A percentile compares a stretch with the other conserved stretches of the same genome.
These are phyloP conservation scores for Rossbeevera mucosa DNA, from an alignment of 768 basidiomycete species.

Conservation along the genomic window DNA sequence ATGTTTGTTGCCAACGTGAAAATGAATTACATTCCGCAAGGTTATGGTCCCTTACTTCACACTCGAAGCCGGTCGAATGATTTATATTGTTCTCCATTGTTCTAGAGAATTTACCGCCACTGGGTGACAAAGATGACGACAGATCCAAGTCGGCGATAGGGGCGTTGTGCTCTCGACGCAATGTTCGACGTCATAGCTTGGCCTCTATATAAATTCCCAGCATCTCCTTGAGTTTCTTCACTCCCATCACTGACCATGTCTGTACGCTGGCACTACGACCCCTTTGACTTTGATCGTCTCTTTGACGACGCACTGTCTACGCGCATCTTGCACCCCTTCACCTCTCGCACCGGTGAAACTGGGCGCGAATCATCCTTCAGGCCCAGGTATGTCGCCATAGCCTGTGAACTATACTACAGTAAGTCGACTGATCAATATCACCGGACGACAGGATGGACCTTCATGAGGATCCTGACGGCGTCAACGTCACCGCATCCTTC, in stretches of 20 bases:
- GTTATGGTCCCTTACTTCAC: too few relatives aligned
- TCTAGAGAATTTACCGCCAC: too few relatives aligned
- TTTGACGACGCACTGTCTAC: slow-evolving; percentile 36
- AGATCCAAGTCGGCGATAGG: too few relatives aligned
- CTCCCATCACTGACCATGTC: slow-evolving; percentile 18
- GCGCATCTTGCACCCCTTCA: slow-evolving; percentile 20
- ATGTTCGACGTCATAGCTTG: background rate
- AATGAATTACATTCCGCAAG: too few relatives aligned
- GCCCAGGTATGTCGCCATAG: slow-evolving; percentile 28
- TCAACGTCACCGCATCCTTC: slow-evolving; percentile 50
- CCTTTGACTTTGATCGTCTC: slow-evolving; percentile 42
- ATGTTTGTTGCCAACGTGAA: too few relatives aligned
- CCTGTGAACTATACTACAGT: slow-evolving; percentile 13
- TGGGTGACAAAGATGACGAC: too few relatives aligned
- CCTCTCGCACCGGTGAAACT: slow-evolving; percentile 7
- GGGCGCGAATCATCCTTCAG: slow-evolving; percentile 18
- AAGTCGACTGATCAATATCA: background rate
- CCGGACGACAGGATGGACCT: slow-evolving; percentile 47
- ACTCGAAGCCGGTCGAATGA: too few relatives aligned
- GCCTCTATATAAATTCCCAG: background rate
- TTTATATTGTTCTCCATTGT: too few relatives aligned
- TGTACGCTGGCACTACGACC: slow-evolving; percentile 32
- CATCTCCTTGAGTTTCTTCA: background rate
- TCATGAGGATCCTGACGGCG: slow-evolving; percentile 44
- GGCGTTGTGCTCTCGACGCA: background rate